Base-by-base conservation (phyloP, 257 asterid genomes). In the Mitragyna speciosa region DNA sequence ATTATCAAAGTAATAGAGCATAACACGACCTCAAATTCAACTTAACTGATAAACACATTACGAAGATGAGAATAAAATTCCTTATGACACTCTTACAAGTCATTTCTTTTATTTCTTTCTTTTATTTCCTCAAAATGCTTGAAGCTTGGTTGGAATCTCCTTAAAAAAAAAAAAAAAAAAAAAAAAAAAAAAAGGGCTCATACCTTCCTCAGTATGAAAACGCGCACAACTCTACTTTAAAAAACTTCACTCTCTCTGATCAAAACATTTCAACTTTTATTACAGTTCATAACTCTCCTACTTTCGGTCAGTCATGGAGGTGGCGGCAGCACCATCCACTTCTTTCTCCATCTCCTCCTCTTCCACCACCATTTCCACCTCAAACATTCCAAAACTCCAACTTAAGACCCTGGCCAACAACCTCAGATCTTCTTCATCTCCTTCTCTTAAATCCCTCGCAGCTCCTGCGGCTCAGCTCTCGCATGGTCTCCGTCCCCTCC, bases 401-500 rank as follows among this genome's bases (percentile, higher is more conserved):
- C 12, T 85, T n/a, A 66, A 78, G 41, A 54, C 80, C 65, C 78
- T 83, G 0, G 15, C 88, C 0, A 64, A 80, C 75, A 84, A 89
- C 76, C 77, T 92, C 12, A 85, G 90, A 6, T 90, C 94, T 9
- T 88, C 96, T 0, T 87, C 97, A 0, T 82, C 89, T 7, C 82
- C 91, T 19, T 90, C 93, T 22, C 87, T 91, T 7, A 89, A 83
- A 80, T 70, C 86, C 30, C 92, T 94, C 78, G 30, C 39, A 15
- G 91, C 41, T 58, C 77, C n/a, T n/a, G 28, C 48, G 91, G 89
- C 73, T 89, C 95, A 4, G 88, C 91, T 28, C n/a, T 88, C 7
- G 82, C 86, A 89, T 89, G 97, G 98, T 95, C 6, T 84, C 98
- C 0, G 31, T 33, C 12, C 72, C 87, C 63, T 86, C 90, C n/a